A percentile compares a stretch with the other conserved stretches of the same genome.
Conservation (phyloP, 169 alveolate species). For the Cryptosporidium muris region DNA sequence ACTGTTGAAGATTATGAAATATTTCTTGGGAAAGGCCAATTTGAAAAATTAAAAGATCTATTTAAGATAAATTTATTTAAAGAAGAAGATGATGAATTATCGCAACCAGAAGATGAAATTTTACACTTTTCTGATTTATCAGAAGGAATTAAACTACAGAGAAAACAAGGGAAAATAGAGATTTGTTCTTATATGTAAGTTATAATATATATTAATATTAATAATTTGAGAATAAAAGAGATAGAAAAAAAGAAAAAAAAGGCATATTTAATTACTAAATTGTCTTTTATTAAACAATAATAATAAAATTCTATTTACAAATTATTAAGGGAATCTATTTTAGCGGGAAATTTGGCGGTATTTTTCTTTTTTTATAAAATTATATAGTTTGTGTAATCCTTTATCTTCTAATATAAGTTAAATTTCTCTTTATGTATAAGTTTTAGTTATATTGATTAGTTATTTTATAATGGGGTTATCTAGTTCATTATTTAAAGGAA, state of each 20-base stretch:
- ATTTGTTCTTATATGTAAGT: slow-evolving; percentile 61
- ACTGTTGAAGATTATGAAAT: slow-evolving; percentile 20
- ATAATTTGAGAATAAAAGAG: background rate
- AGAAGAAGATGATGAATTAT: background rate
- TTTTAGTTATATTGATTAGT: background rate
- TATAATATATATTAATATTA: too few relatives aligned
- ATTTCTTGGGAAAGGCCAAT: slow-evolving; percentile 38
- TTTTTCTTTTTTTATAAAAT: too few relatives aligned
- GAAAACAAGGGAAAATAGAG: slow-evolving; percentile 7
- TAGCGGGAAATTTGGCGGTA: too few relatives aligned
- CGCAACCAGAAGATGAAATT: slow-evolving; percentile 64
- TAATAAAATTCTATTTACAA: background rate
- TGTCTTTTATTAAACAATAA: background rate
- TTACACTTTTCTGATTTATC: slow-evolving; percentile 47
- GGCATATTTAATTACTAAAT: background rate
- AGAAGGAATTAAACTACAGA: slow-evolving; percentile 37
- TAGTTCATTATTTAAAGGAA: slow-evolving; percentile 11
- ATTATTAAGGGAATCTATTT: too few relatives aligned
- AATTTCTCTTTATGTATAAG: background rate
- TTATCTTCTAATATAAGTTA: background rate
- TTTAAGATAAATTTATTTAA: slow-evolving; percentile 14
- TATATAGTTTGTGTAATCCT: too few relatives aligned
- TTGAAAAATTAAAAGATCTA: slow-evolving; percentile 40
- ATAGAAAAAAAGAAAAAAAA: background rate
- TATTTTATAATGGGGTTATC: slow-evolving; percentile 49